A percentile compares a stretch with the other conserved stretches of the same genome.
Conservation (phyloP, 2,329 filamentous ascomycete genomes). For the Graphilbum sp. region DNA sequence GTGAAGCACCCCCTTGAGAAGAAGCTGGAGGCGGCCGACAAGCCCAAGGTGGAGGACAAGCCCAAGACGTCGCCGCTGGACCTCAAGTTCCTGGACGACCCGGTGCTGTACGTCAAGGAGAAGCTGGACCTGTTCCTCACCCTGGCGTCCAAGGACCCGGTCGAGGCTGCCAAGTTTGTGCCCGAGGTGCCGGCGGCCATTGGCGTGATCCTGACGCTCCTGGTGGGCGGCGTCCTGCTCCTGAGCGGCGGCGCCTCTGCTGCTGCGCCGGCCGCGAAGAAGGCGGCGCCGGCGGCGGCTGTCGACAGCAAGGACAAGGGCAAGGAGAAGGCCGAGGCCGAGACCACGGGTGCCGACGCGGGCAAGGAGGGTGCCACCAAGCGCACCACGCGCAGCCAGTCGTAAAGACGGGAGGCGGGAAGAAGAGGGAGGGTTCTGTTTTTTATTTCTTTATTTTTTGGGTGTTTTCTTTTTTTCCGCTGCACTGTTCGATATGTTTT, state of each 20-base stretch:
- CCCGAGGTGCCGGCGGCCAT: constrained; percentile 80
- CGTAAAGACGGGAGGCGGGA: constrained; percentile 16
- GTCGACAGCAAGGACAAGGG: constrained; percentile 51
- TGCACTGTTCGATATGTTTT: not conserved
- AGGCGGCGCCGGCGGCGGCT: constrained; percentile 42
- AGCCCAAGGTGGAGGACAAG: constrained; percentile 56
- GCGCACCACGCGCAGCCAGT: constrained; percentile 38
- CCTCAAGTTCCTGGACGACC: constrained; percentile 82
- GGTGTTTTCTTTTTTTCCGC: not conserved
- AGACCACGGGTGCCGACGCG: constrained; percentile 48
- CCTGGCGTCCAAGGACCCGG: constrained; percentile 63
- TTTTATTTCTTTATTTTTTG: not conserved
- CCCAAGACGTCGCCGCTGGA: constrained; percentile 51
- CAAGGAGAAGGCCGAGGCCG: constrained; percentile 43
- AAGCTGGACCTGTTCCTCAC: constrained; percentile 85
- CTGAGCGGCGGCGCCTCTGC: constrained; percentile 47
- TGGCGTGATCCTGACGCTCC: constrained; percentile 53
- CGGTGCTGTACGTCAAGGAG: constrained; percentile 73
- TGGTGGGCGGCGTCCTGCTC: constrained; percentile 42
- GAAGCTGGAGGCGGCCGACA: constrained; percentile 59
- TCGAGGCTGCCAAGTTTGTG: constrained; percentile 75
- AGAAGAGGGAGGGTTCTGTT: not conserved
- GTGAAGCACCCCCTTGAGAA: constrained; percentile 75
- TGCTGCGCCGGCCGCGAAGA: constrained; percentile 56
- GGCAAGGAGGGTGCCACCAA: constrained; percentile 50